A percentile compares a stretch with the other conserved stretches of the same genome.
phyloP scores from a whole-genome alignment of 768 basidiomycete species.

The Mycena galopus region DNA sequence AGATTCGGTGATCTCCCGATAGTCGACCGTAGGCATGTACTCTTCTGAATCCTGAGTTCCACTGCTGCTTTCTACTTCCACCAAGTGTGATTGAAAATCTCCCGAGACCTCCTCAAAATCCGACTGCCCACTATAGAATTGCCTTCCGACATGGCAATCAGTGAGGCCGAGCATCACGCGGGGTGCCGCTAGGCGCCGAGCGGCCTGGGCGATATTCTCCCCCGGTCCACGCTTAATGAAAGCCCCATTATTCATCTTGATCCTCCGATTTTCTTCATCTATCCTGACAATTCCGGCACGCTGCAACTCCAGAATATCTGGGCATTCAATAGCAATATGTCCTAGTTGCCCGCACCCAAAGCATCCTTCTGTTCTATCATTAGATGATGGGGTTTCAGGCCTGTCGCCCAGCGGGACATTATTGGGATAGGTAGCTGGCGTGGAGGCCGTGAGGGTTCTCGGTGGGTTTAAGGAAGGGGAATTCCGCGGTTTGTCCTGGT shows the following conservation, averaged over 20 bases:
- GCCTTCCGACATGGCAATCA: too few relatives aligned
- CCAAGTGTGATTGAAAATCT: too few relatives aligned
- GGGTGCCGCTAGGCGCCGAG: background rate
- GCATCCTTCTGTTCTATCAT: background rate
- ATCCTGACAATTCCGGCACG: background rate
- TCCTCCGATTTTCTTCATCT: background rate
- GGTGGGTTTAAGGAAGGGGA: too few relatives aligned
- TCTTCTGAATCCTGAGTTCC: too few relatives aligned
- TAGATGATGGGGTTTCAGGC: background rate
- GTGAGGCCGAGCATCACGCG: background rate
- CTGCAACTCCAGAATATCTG: background rate
- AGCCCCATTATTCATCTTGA: background rate
- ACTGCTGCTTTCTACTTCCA: too few relatives aligned
- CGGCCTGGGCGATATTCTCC: background rate
- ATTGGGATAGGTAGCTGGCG: constrained; percentile 14
- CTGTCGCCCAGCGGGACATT: constrained; percentile 4
- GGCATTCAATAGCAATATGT: background rate
- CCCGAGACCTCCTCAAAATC: too few relatives aligned
- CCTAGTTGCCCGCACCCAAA: background rate
- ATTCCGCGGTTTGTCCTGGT: too few relatives aligned
- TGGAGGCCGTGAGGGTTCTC: background rate
- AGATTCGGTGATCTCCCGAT: too few relatives aligned
- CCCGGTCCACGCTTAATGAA: background rate
- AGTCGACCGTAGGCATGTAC: too few relatives aligned
- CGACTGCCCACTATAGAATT: too few relatives aligned